phyloP scores from a whole-genome alignment of 768 basidiomycete species.

The Lentinula boryana region DNA sequence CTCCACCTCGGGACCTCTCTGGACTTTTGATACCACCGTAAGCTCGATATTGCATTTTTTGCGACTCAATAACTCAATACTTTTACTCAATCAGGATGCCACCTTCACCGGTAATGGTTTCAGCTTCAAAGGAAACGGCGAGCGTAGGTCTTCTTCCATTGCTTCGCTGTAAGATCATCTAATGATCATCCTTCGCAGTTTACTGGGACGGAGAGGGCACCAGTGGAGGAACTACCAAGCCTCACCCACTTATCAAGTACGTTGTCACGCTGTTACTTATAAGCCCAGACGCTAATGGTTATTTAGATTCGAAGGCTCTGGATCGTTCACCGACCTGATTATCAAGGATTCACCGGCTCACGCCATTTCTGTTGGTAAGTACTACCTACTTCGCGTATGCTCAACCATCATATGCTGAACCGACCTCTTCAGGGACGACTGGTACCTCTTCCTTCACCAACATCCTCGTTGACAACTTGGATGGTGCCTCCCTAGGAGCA shows the following conservation, averaged over 20 bases:
- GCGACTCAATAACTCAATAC: too few relatives aligned
- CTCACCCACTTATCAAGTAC: slow-evolving; percentile 9
- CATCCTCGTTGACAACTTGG: background rate
- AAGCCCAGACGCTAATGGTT: too few relatives aligned
- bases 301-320: slow-evolving; percentile 6
- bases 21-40: slow-evolving; percentile 1
- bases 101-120: background rate
- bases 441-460: background rate
- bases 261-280: background rate
- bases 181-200: background rate
- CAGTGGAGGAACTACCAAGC: slow-evolving; percentile 13
- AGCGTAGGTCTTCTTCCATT: background rate
- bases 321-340: slow-evolving; percentile 5
- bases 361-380: slow-evolving; percentile 7
- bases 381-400: background rate
- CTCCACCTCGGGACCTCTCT: slow-evolving; percentile 2
- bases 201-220: slow-evolving; percentile 20
- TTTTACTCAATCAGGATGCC: background rate
- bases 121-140: background rate
- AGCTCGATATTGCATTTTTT: background rate
- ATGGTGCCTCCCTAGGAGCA: slow-evolving; percentile 8
- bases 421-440: background rate
- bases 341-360: slow-evolving; percentile 8
- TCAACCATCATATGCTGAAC: background rate
- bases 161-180: background rate